Evolutionary conservation across 169 alveolate species (phyloP).

Genomic region (Eimeria necatrix): DNA sequence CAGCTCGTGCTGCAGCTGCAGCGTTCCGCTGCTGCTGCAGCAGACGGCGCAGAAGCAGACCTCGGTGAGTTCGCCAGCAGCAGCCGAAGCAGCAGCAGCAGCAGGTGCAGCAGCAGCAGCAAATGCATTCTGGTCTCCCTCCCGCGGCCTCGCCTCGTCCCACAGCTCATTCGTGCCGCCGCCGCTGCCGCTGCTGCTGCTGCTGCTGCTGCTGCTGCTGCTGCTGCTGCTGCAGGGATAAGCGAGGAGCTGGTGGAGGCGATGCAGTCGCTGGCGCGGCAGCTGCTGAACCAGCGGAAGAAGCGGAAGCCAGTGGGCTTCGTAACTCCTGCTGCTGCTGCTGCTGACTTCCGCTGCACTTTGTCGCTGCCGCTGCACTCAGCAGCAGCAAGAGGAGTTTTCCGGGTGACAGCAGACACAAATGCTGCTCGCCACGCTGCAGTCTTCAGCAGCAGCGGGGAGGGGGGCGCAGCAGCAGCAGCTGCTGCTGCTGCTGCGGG

Average conservation of each 20-base stretch:
- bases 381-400: slow-evolving; percentile 78
- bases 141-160: neutral
- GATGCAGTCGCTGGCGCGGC: slow-evolving; percentile 82
- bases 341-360: slow-evolving; percentile 37
- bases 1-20: slow-evolving; percentile 88
- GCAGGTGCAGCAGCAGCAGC: slow-evolving; percentile 19
- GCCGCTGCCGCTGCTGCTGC: slow-evolving; percentile 37
- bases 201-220: slow-evolving; percentile 32
- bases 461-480: neutral
- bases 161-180: neutral
- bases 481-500: neutral
- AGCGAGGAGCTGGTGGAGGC: slow-evolving; percentile 76
- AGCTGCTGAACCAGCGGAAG: slow-evolving; percentile 83
- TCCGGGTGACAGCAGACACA: neutral
- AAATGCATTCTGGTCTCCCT: neutral
- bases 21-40: slow-evolving; percentile 85
- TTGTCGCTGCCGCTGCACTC: slow-evolving; percentile 78
- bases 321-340: slow-evolving; percentile 77
- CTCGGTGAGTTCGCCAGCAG: slow-evolving; percentile 1
- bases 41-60: slow-evolving; percentile 84
- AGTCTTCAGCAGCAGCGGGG: slow-evolving; percentile 5
- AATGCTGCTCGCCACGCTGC: slow-evolving; percentile 10
- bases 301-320: slow-evolving; percentile 73
- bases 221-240: slow-evolving; percentile 70
- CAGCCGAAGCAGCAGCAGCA: neutral